Evolutionary conservation across 208 protist genomes (phyloP).

Genomic region (Blechomonas ayalai): DNA sequence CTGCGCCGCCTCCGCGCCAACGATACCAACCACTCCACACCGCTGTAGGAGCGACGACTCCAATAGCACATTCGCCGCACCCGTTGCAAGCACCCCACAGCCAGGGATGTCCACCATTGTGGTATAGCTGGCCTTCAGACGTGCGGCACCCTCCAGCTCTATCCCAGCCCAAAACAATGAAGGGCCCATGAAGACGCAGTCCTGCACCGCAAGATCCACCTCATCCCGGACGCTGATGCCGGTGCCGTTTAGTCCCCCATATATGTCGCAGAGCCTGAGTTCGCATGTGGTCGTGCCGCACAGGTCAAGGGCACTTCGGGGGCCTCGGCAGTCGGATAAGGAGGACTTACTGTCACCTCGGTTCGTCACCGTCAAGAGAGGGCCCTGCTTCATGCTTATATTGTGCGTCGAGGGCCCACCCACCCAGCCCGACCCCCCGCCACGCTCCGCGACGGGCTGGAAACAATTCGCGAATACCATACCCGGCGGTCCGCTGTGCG

Average conservation of each 20-base stretch:
- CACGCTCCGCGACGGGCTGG: too few species aligned
- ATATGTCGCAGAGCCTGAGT: conserved; percentile 29
- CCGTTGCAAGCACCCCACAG: conserved; percentile 18
- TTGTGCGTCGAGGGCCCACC: too few species aligned
- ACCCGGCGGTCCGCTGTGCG: too few species aligned
- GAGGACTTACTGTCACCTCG: too few species aligned
- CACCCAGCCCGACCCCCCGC: too few species aligned
- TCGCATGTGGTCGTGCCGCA: conserved; percentile 1
- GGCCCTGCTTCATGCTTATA: too few species aligned
- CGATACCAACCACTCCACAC: conserved; percentile 20
- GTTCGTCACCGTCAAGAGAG: too few species aligned
- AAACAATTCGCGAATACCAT: too few species aligned
- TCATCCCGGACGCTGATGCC: conserved; percentile 11
- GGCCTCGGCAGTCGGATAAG: too few species aligned
- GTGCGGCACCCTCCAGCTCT: conserved; percentile 9
- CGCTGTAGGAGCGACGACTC: conserved; percentile 13
- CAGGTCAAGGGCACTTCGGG: conserved; percentile 11
- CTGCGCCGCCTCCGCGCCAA: conserved; percentile 10
- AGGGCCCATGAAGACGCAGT: conserved; percentile 21
- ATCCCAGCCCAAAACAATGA: conserved; percentile 24
- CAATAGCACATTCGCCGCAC: conserved; percentile 4
- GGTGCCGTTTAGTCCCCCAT: conserved; percentile 14
- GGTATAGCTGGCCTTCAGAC: conserved; percentile 2
- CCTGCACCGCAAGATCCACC: conserved; percentile 8
- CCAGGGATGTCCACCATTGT: conserved; percentile 22